Evolutionary conservation across 2,329 filamentous ascomycete genomes (phyloP).

Genomic region (Ophiognomonia clavigignenti-juglandacearum): DNA sequence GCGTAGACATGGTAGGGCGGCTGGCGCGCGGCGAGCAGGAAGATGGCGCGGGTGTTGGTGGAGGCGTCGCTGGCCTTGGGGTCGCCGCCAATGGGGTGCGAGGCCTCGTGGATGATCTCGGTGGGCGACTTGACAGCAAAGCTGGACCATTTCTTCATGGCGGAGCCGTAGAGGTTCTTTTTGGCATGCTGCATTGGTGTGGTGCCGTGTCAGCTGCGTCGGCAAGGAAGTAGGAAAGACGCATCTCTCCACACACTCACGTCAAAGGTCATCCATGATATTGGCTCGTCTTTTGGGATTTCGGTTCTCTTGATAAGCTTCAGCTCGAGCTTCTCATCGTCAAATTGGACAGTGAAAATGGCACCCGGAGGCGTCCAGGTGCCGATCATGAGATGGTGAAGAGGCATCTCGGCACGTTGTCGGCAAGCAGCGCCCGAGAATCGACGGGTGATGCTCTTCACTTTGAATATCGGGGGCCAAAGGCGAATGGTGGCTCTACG

Average conservation of each 20-base stretch:
- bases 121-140: constrained; percentile 71
- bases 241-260: no score
- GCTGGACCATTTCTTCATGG: constrained; percentile 91
- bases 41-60: constrained; percentile 84
- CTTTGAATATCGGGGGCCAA: constrained; percentile 3
- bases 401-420: constrained; percentile 53
- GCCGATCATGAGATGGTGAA: constrained; percentile 85
- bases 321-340: constrained; percentile 72
- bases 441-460: constrained; percentile 6
- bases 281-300: constrained; percentile 78
- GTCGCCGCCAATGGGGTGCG: constrained; percentile 71
- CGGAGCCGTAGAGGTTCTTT: constrained; percentile 82
- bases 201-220: no score
- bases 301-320: constrained; percentile 74
- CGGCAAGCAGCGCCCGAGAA: constrained; percentile 17
- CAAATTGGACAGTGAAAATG: constrained; percentile 85
- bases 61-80: constrained; percentile 61
- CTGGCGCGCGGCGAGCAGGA: constrained; percentile 73
- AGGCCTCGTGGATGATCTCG: constrained; percentile 69
- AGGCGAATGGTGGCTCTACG: no score
- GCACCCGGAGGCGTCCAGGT: constrained; percentile 88
- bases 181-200: constrained; percentile 53
- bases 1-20: constrained; percentile 80
- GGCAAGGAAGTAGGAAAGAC: no score
- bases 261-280: constrained; percentile 91